Conservation (phyloP, 352 stramenopile genomes). For the Phytophthora hibernalis region DNA sequence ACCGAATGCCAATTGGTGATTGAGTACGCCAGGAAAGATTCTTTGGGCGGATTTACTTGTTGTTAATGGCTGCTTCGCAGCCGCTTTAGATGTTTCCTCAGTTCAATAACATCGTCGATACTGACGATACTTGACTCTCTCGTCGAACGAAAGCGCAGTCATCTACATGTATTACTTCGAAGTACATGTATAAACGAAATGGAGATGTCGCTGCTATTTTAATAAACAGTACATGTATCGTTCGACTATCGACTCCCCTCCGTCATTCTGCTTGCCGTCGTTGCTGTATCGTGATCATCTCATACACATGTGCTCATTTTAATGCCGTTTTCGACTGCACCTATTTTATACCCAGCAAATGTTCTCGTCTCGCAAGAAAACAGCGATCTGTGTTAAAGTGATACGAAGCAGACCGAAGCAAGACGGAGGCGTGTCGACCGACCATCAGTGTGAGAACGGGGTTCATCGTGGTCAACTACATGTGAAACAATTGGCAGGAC, state of each 20-base stretch:
- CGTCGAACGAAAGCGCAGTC: background rate
- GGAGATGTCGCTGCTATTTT: conserved; percentile 2
- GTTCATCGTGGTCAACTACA: background rate
- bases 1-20: background rate
- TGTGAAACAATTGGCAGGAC: too few species aligned
- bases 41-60: background rate
- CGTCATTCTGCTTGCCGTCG: conserved; percentile 9
- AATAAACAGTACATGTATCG: background rate
- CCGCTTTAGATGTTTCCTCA: background rate
- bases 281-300: conserved; percentile 24
- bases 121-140: background rate
- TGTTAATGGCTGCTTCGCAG: background rate
- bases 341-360: too few species aligned
- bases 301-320: too few species aligned
- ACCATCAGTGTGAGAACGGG: conserved; percentile 3
- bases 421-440: background rate
- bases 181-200: too few species aligned
- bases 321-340: too few species aligned
- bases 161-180: too few species aligned
- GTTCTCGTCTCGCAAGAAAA: background rate
- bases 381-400: background rate
- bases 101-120: background rate
- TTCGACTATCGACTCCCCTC: conserved; percentile 25
- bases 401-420: background rate
- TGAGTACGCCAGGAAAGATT: background rate